Conservation (phyloP, 805 yeast species). For the Myxozyma sirexii region DNA sequence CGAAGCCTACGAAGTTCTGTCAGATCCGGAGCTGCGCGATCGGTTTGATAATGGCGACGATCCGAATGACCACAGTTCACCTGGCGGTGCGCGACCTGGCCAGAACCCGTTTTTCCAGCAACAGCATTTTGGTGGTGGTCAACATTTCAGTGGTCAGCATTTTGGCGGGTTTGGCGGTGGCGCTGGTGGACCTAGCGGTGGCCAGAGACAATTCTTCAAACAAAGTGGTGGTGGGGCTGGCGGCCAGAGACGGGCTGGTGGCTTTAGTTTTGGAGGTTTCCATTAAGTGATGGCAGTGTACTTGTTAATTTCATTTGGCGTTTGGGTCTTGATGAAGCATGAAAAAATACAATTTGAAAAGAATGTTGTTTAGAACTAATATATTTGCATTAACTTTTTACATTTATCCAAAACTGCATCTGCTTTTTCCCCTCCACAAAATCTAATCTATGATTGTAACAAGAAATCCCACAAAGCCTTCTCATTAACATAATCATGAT, state of each 20-base stretch:
- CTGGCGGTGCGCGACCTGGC: slow-evolving; percentile 9
- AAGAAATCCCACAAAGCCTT: slow-evolving; percentile 75
- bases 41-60: slow-evolving; percentile 69
- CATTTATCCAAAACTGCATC: neutral
- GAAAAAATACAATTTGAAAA: neutral
- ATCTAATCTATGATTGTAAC: slow-evolving; percentile 3
- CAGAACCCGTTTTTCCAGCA: slow-evolving; percentile 21
- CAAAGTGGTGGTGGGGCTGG: slow-evolving; percentile 2
- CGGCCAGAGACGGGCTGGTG: slow-evolving; percentile 5
- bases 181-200: slow-evolving; percentile 1
- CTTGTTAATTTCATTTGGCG: neutral
- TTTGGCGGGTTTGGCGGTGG: slow-evolving; percentile 10
- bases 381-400: neutral
- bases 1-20: slow-evolving; percentile 85
- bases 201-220: slow-evolving; percentile 6
- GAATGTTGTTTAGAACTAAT: neutral
- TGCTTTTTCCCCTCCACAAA: neutral
- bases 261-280: slow-evolving; percentile 13
- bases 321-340: neutral
- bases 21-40: slow-evolving; percentile 63
- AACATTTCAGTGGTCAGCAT: too few species aligned
- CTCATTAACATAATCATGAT: slow-evolving; percentile 77
- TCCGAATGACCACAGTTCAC: slow-evolving; percentile 44
- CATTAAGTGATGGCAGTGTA: neutral
- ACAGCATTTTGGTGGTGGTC: slow-evolving; percentile 4